Evolutionary conservation across 2,329 filamentous ascomycete species (phyloP).

Genomic region (Colletotrichum theobromicola): DNA sequence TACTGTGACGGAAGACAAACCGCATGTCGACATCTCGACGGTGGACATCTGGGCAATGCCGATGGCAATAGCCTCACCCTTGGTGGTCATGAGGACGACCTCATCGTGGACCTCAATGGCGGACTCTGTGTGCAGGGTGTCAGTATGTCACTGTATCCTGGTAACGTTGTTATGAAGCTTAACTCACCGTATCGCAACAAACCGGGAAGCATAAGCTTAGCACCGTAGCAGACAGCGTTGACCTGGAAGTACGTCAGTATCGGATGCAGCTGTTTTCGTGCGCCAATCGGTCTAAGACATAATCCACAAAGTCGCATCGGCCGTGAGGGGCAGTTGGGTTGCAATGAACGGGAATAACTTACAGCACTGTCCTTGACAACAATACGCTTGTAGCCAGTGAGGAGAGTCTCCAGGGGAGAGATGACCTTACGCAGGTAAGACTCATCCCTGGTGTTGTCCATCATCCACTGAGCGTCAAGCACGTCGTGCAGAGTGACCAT

Average conservation of each 20-base stretch:
- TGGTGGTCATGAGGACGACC: slow-evolving; percentile 97
- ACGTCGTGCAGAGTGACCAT: slow-evolving; percentile 96
- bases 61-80: slow-evolving; percentile 97
- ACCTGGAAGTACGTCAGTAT: slow-evolving; percentile 49
- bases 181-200: slow-evolving; percentile 84
- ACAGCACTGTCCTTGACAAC: slow-evolving; percentile 92
- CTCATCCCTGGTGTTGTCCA: slow-evolving; percentile 92
- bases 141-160: slow-evolving; percentile 28
- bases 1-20: background rate
- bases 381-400: slow-evolving; percentile 93
- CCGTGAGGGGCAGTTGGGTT: background rate
- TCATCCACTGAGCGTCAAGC: slow-evolving; percentile 92
- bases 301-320: slow-evolving; percentile 5
- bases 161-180: slow-evolving; percentile 11
- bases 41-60: slow-evolving; percentile 98
- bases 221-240: slow-evolving; percentile 97
- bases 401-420: slow-evolving; percentile 87
- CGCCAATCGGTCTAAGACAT: background rate
- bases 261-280: background rate
- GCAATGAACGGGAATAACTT: background rate
- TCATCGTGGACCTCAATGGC: slow-evolving; percentile 95
- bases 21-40: slow-evolving; percentile 91
- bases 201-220: slow-evolving; percentile 98
- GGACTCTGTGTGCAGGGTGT: slow-evolving; percentile 66
- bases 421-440: slow-evolving; percentile 91